Conservation (phyloP, 306 rosid species). For the Quercus gilva region DNA sequence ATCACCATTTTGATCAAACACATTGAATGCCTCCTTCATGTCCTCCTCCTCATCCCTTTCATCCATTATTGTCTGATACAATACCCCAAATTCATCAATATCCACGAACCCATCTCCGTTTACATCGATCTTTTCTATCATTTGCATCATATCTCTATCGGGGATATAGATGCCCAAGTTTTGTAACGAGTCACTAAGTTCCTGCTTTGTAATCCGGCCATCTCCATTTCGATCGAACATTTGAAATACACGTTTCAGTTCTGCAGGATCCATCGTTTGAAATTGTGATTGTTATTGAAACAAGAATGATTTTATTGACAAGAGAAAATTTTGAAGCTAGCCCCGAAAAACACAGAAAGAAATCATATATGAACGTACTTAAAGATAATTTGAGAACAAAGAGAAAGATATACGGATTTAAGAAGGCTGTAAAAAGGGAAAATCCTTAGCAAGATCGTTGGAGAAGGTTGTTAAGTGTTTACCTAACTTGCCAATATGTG, state of each 20-base stretch:
- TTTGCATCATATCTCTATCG: neutral
- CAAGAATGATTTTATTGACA: neutral
- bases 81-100: neutral
- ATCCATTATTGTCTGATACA: neutral
- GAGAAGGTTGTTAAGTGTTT: neutral
- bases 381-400: neutral
- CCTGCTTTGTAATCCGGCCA: neutral
- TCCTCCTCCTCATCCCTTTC: constrained; percentile 1
- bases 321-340: neutral
- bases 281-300: neutral
- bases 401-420: neutral
- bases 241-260: neutral
- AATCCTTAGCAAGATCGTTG: neutral
- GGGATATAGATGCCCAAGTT: neutral
- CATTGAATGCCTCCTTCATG: constrained; percentile 1
- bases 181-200: neutral
- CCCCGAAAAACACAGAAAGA: neutral
- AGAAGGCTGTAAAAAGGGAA: neutral
- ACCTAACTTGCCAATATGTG: neutral
- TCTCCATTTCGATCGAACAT: neutral
- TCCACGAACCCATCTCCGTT: neutral
- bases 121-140: neutral
- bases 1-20: neutral
- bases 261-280: neutral
- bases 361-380: neutral